phyloP scores from a whole-genome alignment of 2,329 filamentous ascomycete species.

The Fusarium algeriense region DNA sequence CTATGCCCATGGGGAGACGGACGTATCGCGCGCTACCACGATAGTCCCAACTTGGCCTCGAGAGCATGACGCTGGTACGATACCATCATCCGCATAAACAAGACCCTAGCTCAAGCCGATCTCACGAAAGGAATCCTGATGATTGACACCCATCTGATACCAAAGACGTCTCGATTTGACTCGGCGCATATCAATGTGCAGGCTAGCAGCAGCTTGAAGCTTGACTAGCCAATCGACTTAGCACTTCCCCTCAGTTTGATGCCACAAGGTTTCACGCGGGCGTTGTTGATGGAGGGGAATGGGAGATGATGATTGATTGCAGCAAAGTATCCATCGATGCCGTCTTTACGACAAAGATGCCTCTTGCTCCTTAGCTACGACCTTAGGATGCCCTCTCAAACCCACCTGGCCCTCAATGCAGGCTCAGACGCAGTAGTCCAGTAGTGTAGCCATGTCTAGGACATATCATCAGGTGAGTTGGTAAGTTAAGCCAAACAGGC shows the following conservation, averaged over 20 bases:
- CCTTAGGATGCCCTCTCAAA: background rate
- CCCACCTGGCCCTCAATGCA: background rate
- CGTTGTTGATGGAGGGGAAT: slow-evolving; percentile 11
- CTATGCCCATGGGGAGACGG: slow-evolving; percentile 31
- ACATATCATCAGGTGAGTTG: slow-evolving; percentile 44
- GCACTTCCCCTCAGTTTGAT: slow-evolving; percentile 42
- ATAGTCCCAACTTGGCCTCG: slow-evolving; percentile 34
- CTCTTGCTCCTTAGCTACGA: background rate
- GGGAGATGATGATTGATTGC: slow-evolving; percentile 21
- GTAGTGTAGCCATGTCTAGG: slow-evolving; percentile 7
- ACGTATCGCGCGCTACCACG: slow-evolving; percentile 30
- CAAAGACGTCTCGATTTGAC: slow-evolving; percentile 32
- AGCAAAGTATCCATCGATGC: slow-evolving; percentile 5
- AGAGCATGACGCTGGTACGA: slow-evolving; percentile 46
- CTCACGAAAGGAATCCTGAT: slow-evolving; percentile 3
- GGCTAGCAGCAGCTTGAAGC: slow-evolving; percentile 13
- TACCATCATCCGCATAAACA: slow-evolving; percentile 15
- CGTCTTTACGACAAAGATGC: slow-evolving; percentile 15
- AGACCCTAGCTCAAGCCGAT: slow-evolving; percentile 18
- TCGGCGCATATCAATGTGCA: slow-evolving; percentile 18
- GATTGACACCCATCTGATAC: slow-evolving; percentile 37
- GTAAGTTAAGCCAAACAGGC: slow-evolving; percentile 29
- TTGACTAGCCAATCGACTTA: slow-evolving; percentile 29
- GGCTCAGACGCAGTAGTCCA: slow-evolving; percentile 3
- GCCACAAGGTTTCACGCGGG: slow-evolving; percentile 47